Evolutionary conservation across 139 green algal genomes (phyloP).

Genomic region (Picochlorum costavermella): DNA sequence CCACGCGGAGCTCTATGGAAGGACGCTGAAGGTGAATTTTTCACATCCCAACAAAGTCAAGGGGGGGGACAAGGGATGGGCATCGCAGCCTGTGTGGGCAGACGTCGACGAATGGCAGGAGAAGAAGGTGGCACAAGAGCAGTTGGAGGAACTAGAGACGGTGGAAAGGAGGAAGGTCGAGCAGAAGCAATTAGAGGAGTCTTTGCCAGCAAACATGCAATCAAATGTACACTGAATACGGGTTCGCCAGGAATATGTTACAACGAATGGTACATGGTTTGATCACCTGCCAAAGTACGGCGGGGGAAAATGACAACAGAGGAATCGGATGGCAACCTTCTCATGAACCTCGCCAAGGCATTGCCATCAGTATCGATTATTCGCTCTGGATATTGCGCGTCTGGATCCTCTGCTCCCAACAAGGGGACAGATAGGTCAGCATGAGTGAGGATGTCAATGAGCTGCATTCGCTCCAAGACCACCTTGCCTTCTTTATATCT

Average conservation of each 20-base stretch:
- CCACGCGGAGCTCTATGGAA: conserved; percentile 66
- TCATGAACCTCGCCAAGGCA: too few relatives aligned
- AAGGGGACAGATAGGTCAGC: neutral
- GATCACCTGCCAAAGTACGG: too few relatives aligned
- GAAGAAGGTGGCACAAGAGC: conserved; percentile 13
- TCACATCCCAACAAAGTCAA: conserved; percentile 91
- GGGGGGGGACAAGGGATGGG: conserved; percentile 77
- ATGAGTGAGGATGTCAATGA: conserved; percentile 2
- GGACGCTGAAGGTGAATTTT: conserved; percentile 77
- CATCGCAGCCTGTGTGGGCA: conserved; percentile 59
- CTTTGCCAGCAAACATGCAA: neutral
- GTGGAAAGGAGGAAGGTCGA: conserved; percentile 35
- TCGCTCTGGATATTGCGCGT: too few relatives aligned
- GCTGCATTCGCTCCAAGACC: conserved; percentile 5
- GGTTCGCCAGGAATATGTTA: too few relatives aligned
- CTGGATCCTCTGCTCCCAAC: too few relatives aligned
- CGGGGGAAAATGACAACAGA: too few relatives aligned
- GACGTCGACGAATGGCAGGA: conserved; percentile 54
- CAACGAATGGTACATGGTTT: too few relatives aligned
- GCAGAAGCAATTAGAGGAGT: neutral
- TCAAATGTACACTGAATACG: neutral
- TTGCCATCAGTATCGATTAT: too few relatives aligned
- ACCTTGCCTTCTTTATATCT: conserved; percentile 15
- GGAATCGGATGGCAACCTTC: too few relatives aligned
- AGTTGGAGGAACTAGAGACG: conserved; percentile 28